Percentiles rank a stretch among this genome's conserved stretches.
Evolutionary conservation across 2,329 filamentous ascomycete species (phyloP).

Genomic region (Akanthomyces dipterigenus): DNA sequence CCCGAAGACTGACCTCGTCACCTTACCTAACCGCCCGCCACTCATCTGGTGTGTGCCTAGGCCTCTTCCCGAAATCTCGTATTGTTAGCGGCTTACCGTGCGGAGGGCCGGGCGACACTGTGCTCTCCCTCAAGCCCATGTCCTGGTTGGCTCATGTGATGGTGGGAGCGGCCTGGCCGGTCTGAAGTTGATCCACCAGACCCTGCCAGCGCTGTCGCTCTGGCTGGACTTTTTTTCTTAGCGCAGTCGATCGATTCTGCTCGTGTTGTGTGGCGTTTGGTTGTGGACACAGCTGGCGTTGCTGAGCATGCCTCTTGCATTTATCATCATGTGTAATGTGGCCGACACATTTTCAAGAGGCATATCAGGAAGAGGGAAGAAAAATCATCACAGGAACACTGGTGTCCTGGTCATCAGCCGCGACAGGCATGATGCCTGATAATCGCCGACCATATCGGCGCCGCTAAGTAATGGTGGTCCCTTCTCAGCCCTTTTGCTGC

Average conservation of each 20-base stretch:
- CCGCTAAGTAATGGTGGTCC: too few relatives aligned
- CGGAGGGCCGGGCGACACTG: neutral
- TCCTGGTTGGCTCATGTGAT: conserved; percentile 4
- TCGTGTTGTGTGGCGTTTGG: neutral
- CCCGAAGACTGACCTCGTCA: neutral
- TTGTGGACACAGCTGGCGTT: too few relatives aligned
- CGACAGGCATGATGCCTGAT: too few relatives aligned
- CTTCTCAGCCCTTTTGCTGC: too few relatives aligned
- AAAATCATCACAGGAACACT: too few relatives aligned
- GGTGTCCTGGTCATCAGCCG: too few relatives aligned
- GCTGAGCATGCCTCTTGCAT: too few relatives aligned
- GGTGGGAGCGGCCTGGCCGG: neutral
- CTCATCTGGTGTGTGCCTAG: neutral
- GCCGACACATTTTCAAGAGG: too few relatives aligned
- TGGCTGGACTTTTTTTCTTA: neutral
- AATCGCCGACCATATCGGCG: too few relatives aligned
- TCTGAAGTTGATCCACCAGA: neutral
- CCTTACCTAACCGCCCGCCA: neutral
- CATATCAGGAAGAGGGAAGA: too few relatives aligned
- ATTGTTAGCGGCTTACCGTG: neutral
- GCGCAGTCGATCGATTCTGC: conserved; percentile 6
- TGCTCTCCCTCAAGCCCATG: too few relatives aligned
- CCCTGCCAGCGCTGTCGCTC: neutral
- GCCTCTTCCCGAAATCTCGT: neutral
- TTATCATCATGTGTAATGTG: too few relatives aligned